Percentiles rank a stretch among this genome's conserved stretches.
Conservation (phyloP, 2,329 filamentous ascomycete species). For the Sporothrix humicola region DNA sequence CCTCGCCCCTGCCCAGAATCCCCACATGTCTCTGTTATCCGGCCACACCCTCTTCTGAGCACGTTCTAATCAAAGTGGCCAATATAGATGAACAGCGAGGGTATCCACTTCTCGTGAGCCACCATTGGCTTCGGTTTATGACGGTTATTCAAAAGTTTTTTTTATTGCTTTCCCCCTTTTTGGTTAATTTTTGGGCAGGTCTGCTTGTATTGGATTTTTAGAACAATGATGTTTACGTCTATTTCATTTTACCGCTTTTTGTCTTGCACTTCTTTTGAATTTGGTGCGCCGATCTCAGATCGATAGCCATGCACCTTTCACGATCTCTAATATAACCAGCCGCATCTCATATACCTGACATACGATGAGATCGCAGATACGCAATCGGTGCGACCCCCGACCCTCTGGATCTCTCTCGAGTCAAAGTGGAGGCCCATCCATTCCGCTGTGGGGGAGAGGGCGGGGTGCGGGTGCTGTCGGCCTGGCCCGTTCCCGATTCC, state of each 20-base stretch:
- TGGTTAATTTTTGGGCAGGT: slow-evolving; percentile 1
- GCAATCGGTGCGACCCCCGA: slow-evolving; percentile 2
- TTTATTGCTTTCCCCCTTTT: not conserved
- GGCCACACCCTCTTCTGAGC: not conserved
- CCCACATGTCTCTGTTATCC: slow-evolving; percentile 15
- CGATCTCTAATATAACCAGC: not conserved
- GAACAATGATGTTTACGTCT: slow-evolving; percentile 11
- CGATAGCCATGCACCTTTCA: not conserved
- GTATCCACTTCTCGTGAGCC: slow-evolving; percentile 28
- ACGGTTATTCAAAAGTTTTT: not conserved
- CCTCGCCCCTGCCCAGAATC: not conserved
- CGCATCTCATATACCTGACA: not conserved
- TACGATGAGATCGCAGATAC: not conserved
- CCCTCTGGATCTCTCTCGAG: slow-evolving; percentile 7
- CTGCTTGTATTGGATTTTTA: not conserved
- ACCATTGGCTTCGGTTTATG: not conserved
- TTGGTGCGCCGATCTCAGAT: not conserved
- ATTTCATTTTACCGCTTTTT: not conserved
- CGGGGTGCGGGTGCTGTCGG: not conserved
- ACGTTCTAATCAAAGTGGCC: slow-evolving; percentile 6
- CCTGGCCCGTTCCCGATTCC: slow-evolving; percentile 11
- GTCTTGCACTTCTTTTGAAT: not conserved
- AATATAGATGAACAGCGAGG: slow-evolving; percentile 33
- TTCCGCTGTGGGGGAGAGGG: slow-evolving; percentile 13
- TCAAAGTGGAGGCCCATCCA: not conserved